phyloP scores from a whole-genome alignment of 2,329 filamentous ascomycete species.

The Eutypa lata region DNA sequence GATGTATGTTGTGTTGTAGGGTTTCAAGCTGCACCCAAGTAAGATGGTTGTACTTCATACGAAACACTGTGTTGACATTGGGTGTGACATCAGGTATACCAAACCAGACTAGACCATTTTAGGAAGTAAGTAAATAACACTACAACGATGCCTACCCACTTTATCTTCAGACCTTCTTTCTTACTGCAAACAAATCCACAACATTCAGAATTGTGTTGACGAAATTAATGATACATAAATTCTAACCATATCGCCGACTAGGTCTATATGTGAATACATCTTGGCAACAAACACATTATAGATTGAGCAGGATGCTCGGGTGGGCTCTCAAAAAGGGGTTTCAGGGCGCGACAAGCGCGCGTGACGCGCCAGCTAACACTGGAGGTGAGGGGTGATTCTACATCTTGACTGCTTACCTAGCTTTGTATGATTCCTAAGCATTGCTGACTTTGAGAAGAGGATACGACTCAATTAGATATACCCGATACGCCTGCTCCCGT shows the following conservation, averaged over 20 bases:
- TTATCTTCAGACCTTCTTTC: neutral
- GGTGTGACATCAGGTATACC: neutral
- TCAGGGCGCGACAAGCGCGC: slow-evolving; percentile 35
- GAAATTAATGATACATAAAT: neutral
- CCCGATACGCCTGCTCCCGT: slow-evolving; percentile 66
- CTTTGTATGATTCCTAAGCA: slow-evolving; percentile 10
- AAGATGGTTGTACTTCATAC: too few relatives aligned
- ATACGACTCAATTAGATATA: slow-evolving; percentile 50
- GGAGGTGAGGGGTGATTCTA: slow-evolving; percentile 17
- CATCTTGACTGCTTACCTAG: neutral
- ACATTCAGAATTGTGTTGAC: neutral
- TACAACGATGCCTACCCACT: neutral
- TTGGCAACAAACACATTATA: neutral
- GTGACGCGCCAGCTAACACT: slow-evolving; percentile 23
- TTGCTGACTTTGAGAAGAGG: slow-evolving; percentile 26
- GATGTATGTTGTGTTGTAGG: too few relatives aligned
- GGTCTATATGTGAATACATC: neutral
- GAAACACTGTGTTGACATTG: too few relatives aligned
- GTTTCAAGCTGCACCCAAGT: too few relatives aligned
- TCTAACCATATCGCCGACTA: neutral
- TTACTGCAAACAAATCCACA: neutral
- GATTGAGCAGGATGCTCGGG: slow-evolving; percentile 46
- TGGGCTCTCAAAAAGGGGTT: slow-evolving; percentile 55
- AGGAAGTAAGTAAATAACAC: neutral
- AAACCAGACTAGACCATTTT: neutral